Evolutionary conservation across 306 rosid genomes (phyloP), one percentile per base, ranked within the genome.

Genomic region (Acacia confusa): DNA sequence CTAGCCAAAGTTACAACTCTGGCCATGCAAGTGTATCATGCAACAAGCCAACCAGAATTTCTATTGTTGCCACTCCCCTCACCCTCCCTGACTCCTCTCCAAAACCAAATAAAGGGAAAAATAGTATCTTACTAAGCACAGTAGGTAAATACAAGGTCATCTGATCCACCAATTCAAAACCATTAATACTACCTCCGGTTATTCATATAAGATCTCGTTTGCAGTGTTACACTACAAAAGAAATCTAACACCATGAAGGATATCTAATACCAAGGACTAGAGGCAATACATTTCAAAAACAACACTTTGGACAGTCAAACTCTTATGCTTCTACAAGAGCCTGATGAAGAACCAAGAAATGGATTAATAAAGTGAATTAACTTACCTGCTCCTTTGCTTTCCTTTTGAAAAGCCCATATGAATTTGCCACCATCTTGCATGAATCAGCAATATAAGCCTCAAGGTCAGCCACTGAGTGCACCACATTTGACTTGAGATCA

Each of bases 311-410:
- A 72, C 67, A 38, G 34, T 77, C 64, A 72, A 40, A 44, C 41
- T 67, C 75, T 72, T 32, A 70, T 72, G 60, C 20, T 65, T 40
- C 28, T 53, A 53, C 53, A 52, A 40, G 17, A 28, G 38, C 48
- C 66, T 80, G 75, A 79, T n/a, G 74, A 55, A 53, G 53, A 82
- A n/a, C 61, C 27, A 74, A 72, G 48, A 52, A 24, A 79, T 20
- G 10, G 6, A 27, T 22, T 27, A 14, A 81, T 24, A 43, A 14
- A 25, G 43, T 70, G 66, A 64, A 71, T 87, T 83, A 74, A 74
- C 80, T 68, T 86, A 95, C 99, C 97, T 93, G 92, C 81, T 92
- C 98, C 53, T 90, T 87, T 72, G 97, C 94, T 80, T 91, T 88
- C 83, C 83, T 85, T 90, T 93, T 95, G 91, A 95, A 95, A 83